Base-by-base conservation (phyloP, 1,284 basidiomycete species). In the Tetrapyrgos nigripes region DNA sequence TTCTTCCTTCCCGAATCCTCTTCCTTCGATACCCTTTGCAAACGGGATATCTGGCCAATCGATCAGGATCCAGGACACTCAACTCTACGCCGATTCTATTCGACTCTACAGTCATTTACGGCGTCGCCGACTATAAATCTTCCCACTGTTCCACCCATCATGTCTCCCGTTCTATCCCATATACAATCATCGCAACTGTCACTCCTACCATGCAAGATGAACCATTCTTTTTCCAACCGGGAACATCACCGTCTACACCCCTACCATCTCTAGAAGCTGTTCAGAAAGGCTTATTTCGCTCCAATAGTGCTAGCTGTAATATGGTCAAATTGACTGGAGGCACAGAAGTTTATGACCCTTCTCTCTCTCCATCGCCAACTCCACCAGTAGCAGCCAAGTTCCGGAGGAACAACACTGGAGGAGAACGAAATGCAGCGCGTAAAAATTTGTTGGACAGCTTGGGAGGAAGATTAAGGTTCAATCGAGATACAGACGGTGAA, bases 381-480 rank as follows among this genome's bases (percentile, higher is more conserved):
- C 81, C 85, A 24, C 80, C 81, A 21, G 75, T 74, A 24, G 71
- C 75, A 3, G 77, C 72, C 10, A 82, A 81, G 62, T 75, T 92
- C 23, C 78, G 76, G 57, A 81, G 91, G 58, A 93, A 88, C 68
- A 92, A 93, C 67, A 93, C 91, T 1, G 91, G 89, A 3, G 90
- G 89, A 17, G 91, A 93, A 66, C 76, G 91, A 24, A 80, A 82
- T 45, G 89, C 84, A 35, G 91, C 87, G 9, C 81, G 92, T 43
- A 80, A 83, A 64, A 77, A 85, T 58, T 78, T 93, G 75, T 77
- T 92, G 44, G 83, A 79, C 59, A 79, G 84, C 11, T 75, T 92
- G 19, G 82, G 81, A n/a, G 83, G 83, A 54, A 79, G 91, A 62
- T 57, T 57, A 5, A 59, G 47, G 44, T 73, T 87, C 55, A 84